Base-by-base conservation (phyloP, 78 protist genomes). In the Dictyostelium purpureum region DNA sequence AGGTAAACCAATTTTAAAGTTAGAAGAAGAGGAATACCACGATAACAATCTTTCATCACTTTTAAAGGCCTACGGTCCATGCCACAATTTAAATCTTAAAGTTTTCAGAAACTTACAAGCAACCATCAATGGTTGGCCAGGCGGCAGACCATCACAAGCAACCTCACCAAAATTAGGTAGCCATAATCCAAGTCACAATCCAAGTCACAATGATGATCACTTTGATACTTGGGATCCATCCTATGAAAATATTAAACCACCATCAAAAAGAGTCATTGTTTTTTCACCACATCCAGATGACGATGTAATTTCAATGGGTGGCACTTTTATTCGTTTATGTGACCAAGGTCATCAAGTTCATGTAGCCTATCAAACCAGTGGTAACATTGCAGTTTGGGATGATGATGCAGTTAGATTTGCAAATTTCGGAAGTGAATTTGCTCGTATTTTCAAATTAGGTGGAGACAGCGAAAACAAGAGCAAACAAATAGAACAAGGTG, bases 221-320 rank as follows among this genome's bases (percentile, higher is more conserved):
- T 21, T 31, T 21, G 31, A 31, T 19, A 35, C 40, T 45, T 16
- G n/a, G 52, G 21, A 31, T n/a, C 49, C 67, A 31, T 54, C 45
- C 35, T 37, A 31, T 42, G 76, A 37, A 66, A 63, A 63, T 63
- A 31, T 63, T 63, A 63, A 63, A 63, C 79, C 88, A 52, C 31
- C 45, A 1, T 70, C 79, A 28, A 89, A 90, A 57, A 45, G 89
- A 31, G 94, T 96, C 4, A 51, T 96, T 54, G 77, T 96, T 21
- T 96, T 96, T 65, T 80, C 94, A 33, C 97, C 97, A 31, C 97
- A 96, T 79, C 97, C 97, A 51, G 97, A 96, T 91, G 97, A 96
- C 37, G 97, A 96, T 66, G 97, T 96, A 6, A 96, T 96, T 59
- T 56, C 77, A 5, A 95, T 96, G 96, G 97, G 96, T 69, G 97